These are phyloP conservation scores for Aspergillus kassunensis DNA, from an alignment of 495 filamentous ascomycete species.

Conservation along the genomic window DNA sequence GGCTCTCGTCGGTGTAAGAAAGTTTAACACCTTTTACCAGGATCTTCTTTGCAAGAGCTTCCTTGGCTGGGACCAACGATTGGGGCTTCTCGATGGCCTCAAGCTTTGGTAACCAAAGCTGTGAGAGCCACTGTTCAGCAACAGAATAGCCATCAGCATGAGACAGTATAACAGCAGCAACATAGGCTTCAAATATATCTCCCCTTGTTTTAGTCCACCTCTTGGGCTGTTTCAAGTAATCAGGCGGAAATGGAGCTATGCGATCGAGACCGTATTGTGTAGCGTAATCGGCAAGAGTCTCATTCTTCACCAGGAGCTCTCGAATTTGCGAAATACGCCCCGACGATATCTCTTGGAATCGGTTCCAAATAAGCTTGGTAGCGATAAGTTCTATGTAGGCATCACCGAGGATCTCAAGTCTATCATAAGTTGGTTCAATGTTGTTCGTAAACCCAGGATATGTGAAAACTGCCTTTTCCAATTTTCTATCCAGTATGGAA, in stretches of 20 bases:
- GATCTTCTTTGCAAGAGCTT: slow-evolving; percentile 53
- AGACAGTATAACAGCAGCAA: slow-evolving; percentile 70
- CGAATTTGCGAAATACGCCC: slow-evolving; percentile 63
- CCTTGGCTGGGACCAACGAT: slow-evolving; percentile 41
- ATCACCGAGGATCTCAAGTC: slow-evolving; percentile 73
- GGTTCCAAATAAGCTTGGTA: slow-evolving; percentile 58
- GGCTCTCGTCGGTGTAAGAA: slow-evolving; percentile 57
- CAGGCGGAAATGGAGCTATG: slow-evolving; percentile 49
- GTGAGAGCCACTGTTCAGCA: slow-evolving; percentile 63
- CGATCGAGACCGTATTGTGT: slow-evolving; percentile 63
- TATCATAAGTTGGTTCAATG: slow-evolving; percentile 52
- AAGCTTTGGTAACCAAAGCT: slow-evolving; percentile 59
- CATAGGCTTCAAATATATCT: slow-evolving; percentile 86
- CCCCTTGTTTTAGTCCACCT: slow-evolving; percentile 66
- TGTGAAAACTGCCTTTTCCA: slow-evolving; percentile 63
- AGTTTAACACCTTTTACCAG: slow-evolving; percentile 58
- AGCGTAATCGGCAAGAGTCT: slow-evolving; percentile 64
- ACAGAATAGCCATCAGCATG: slow-evolving; percentile 57
- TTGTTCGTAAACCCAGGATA: slow-evolving; percentile 50
- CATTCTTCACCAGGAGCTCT: slow-evolving; percentile 71
- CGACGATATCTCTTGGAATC: slow-evolving; percentile 54
- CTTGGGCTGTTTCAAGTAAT: slow-evolving; percentile 37
- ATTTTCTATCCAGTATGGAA: slow-evolving; percentile 47
- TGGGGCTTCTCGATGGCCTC: slow-evolving; percentile 36
- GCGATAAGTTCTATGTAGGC: slow-evolving; percentile 68